Evolutionary conservation across 495 filamentous ascomycete genomes (phyloP), one percentile per base, ranked within the genome.

Genomic region (Talaromyces liani): DNA sequence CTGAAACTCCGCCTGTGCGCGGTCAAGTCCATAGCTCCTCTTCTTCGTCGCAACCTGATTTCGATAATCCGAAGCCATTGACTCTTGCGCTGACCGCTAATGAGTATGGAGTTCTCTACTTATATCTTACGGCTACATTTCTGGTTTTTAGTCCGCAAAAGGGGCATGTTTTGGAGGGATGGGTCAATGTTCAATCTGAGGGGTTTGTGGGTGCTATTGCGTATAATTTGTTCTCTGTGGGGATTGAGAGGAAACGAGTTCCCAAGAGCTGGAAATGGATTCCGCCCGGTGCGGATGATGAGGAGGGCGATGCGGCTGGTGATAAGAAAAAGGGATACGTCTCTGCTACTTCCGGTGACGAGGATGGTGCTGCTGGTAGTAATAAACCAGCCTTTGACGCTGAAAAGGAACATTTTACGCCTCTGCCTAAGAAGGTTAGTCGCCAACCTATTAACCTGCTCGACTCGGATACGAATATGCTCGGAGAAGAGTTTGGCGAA

Each of bases 111-210:
- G 83, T 83, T 20, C 79, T 80, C 54, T 90, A 84, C 68, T 77
- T 88, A 34, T 92, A 90, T 81, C 77, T 90, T 5, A 91, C 87
- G 0, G 88, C 87, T 0, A 87, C 88, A 18, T 90, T 92, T 73
- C 72, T 91, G 20, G 73, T 92, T 34, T 88, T 90, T 71, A 79
- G 78, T 56, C 90, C 90, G 1, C 71, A 77, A 66, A 82, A 78
- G 64, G 85, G 85, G 16, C 77, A 78, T 27, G 74, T 70, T 36
- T 72, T 92, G 25, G 83, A 89, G 60, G 90, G 86, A 12, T 85
- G 78, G 71, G 82, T 92, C 33, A 91, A 88, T 65, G 74, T 91
- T 36, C 86, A 89, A 69, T 88, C 85, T n/a, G 84, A 88, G 63
- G 84, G 85, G 8, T 87, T 91, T 69, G 68, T 93, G 1, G 88